Evolutionary conservation across 73 alveolate genomes (phyloP), one percentile per base, ranked within the genome.

Genomic region (Durusdinium trenchii): DNA sequence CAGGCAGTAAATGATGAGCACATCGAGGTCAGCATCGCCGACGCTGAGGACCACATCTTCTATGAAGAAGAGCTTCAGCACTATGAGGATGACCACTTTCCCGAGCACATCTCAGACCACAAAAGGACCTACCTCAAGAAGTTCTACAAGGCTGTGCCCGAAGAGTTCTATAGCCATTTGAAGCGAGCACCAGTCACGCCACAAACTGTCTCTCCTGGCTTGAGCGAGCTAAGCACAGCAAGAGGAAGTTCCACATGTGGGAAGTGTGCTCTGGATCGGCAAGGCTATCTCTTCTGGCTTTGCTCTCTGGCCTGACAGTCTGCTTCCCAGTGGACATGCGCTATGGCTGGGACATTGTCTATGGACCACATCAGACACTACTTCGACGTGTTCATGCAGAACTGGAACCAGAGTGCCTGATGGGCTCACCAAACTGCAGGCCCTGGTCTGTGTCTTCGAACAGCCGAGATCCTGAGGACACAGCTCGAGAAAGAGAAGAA

Each of bases 291-390:
- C 36, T 84, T 50, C 4, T 84, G 57, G 38, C 78, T 1, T 30
- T 78, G 64, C 51, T 51, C 14, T 50, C 94, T 0, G 51, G 78
- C 3, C 50, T 84, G 30, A 7, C 40, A 26, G 78, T 51, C 18
- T 16, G 50, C 10, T 84, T 84, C 1, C 94, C 12, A 23, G 47
- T 5, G 9, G 94, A 83, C 76, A 50, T 50, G 36, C 48, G 94
- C 32, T 84, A 84, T n/a, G 94, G 94, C 78, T 84, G 94, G 94
- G 94, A 84, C 38, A 50, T 84, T 26, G 78, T 16, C 48, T 28
- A 36, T 9, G 78, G 54, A 0, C 50, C 50, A 51, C 94, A 84
- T 38, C 94, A 52, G 28, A 26, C 36, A 1, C 1, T 84, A 3
- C 42, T 51, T 1, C n/a, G 16, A 3, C 48, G n/a, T 36, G 30